Evolutionary conservation across 2,329 filamentous ascomycete species (phyloP).

Genomic region (Cordyceps sp.): DNA sequence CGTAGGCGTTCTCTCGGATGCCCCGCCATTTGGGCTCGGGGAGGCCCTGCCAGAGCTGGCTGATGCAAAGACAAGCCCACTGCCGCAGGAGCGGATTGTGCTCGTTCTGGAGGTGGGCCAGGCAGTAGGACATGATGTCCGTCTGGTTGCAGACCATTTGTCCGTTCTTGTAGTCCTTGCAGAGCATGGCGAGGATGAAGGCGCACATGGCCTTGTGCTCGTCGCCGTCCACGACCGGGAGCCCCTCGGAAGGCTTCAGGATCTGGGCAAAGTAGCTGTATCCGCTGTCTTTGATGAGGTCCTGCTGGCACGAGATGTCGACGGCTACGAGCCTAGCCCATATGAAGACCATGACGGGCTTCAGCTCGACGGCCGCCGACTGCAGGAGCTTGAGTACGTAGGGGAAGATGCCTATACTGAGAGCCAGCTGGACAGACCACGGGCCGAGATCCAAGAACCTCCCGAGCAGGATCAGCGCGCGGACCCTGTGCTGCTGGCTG

Average conservation of each 20-base stretch:
- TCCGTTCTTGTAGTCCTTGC: constrained; percentile 83
- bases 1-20: constrained; percentile 74
- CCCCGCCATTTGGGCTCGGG: constrained; percentile 91
- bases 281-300: constrained; percentile 90
- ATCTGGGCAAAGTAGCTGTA: constrained; percentile 95
- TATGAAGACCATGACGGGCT: constrained; percentile 98
- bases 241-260: constrained; percentile 64
- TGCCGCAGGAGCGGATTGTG: constrained; percentile 82
- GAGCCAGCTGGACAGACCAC: constrained; percentile 94
- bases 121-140: constrained; percentile 77
- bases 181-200: constrained; percentile 94
- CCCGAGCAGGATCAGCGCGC: constrained; percentile 79
- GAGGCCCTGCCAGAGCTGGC: constrained; percentile 83
- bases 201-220: constrained; percentile 99
- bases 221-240: constrained; percentile 74
- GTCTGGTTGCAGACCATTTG: constrained; percentile 82
- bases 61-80: constrained; percentile 91
- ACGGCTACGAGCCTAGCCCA: constrained; percentile 95
- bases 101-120: constrained; percentile 67
- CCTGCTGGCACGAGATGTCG: constrained; percentile 81
- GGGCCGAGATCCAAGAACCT: constrained; percentile 90
- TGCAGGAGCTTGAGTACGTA: constrained; percentile 96
- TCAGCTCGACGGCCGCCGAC: constrained; percentile 84
- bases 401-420: constrained; percentile 96
- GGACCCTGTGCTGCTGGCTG: constrained; percentile 83